A percentile compares a stretch with the other conserved stretches of the same genome.
Evolutionary conservation across 73 alveolate genomes (phyloP).

Genomic region (Tetrahymena thermophila): DNA sequence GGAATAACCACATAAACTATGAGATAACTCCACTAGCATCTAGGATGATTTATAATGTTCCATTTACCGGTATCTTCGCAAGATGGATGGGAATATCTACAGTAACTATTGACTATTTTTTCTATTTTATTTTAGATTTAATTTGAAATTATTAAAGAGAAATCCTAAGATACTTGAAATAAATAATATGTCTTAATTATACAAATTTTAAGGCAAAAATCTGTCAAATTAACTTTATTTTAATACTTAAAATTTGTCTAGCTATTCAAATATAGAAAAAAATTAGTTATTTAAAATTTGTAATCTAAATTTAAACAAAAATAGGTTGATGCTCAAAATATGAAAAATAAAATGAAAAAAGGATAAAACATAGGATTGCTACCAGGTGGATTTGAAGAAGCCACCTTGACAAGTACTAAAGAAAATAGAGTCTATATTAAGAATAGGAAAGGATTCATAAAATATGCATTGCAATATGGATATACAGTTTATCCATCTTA

Average conservation of each 20-base stretch:
- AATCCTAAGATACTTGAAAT: too few species aligned
- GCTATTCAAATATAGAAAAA: too few species aligned
- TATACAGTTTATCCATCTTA: constrained; percentile 27
- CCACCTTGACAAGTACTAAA: constrained; percentile 12
- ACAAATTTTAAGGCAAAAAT: neutral
- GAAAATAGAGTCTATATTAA: constrained; percentile 31
- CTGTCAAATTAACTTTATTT: neutral
- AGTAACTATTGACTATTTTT: neutral
- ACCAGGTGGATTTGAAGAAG: constrained; percentile 44
- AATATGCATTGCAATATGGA: constrained; percentile 32
- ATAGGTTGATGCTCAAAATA: constrained; percentile 16
- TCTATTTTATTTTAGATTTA: neutral
- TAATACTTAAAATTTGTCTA: too few species aligned
- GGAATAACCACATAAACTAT: neutral
- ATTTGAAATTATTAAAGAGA: neutral
- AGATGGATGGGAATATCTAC: neutral
- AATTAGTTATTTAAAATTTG: too few species aligned
- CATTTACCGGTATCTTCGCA: neutral
- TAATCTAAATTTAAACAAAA: neutral
- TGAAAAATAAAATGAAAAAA: constrained; percentile 1
- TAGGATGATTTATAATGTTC: neutral
- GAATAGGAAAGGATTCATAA: constrained; percentile 32
- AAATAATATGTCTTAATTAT: neutral
- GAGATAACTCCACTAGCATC: neutral
- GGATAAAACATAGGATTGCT: constrained; percentile 20